These are phyloP conservation scores for Coniferiporia sulphurascens DNA, from an alignment of 1,284 basidiomycete species.

Conservation along the genomic window DNA sequence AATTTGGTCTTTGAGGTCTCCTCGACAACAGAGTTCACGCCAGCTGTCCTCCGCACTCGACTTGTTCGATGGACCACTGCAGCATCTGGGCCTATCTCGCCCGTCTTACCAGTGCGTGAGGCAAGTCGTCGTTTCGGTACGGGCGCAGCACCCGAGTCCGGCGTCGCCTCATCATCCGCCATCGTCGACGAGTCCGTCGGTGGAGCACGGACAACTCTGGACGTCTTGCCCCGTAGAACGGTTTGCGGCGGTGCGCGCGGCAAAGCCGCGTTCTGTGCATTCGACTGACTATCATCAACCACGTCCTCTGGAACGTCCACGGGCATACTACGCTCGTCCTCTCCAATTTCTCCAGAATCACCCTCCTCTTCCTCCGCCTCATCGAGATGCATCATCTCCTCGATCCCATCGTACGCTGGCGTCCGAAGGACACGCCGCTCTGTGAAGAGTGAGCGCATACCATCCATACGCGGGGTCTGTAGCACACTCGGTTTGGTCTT, in stretches of 20 bases:
- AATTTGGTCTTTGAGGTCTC: not conserved
- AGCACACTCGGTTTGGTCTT: slow-evolving; percentile 6
- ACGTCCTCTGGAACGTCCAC: slow-evolving; percentile 12
- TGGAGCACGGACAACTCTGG: slow-evolving; percentile 15
- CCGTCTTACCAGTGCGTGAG: slow-evolving; percentile 1
- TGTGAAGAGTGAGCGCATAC: slow-evolving; percentile 31
- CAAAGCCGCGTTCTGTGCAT: not conserved
- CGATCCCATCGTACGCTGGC: slow-evolving; percentile 19
- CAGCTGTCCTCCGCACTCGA: not conserved
- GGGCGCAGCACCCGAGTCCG: slow-evolving; percentile 9
- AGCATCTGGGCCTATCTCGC: slow-evolving; percentile 7
- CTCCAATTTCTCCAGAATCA: slow-evolving; percentile 17
- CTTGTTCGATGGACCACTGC: slow-evolving; percentile 11
- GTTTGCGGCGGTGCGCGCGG: not conserved
- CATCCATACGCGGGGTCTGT: slow-evolving; percentile 34
- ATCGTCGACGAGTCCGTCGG: slow-evolving; percentile 19
- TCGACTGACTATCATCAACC: slow-evolving; percentile 2
- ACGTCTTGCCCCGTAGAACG: slow-evolving; percentile 1
- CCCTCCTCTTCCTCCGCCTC: not conserved
- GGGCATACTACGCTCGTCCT: slow-evolving; percentile 19
- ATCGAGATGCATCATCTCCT: slow-evolving; percentile 16
- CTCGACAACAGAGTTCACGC: not conserved
- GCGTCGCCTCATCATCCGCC: slow-evolving; percentile 23
- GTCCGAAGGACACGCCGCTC: slow-evolving; percentile 16
- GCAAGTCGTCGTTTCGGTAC: slow-evolving; percentile 11